Evolutionary conservation across 2,329 filamentous ascomycete species (phyloP).

Genomic region (Aspergillus ochraceoroseus): DNA sequence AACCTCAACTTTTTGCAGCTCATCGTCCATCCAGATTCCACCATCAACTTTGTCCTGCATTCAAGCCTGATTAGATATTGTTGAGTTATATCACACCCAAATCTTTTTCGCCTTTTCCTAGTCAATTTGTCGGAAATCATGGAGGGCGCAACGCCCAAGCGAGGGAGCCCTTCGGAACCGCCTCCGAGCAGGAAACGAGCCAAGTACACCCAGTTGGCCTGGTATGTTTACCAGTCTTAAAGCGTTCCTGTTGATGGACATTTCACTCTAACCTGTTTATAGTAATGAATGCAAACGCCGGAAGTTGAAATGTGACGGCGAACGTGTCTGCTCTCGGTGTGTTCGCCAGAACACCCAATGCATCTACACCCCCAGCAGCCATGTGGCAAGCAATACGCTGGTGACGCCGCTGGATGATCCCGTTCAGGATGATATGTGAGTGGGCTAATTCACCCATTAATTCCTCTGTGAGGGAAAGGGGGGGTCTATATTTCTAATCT

Average conservation of each 20-base stretch:
- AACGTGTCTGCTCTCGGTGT: constrained; percentile 63
- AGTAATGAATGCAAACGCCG: constrained; percentile 71
- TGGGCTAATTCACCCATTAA: no score
- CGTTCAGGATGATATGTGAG: constrained; percentile 21
- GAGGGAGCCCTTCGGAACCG: constrained; percentile 17
- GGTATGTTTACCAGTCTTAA: constrained; percentile 21
- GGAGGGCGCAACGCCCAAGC: constrained; percentile 7
- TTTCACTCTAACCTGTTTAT: background rate
- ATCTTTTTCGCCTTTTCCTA: background rate
- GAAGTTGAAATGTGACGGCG: constrained; percentile 70
- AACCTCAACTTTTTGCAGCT: no score
- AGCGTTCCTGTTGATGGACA: background rate
- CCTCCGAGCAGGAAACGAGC: constrained; percentile 30
- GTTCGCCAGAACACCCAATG: constrained; percentile 58
- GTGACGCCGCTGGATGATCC: constrained; percentile 10
- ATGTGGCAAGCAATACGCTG: constrained; percentile 7
- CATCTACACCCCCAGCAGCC: constrained; percentile 61
- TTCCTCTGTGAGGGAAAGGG: no score
- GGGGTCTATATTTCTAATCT: no score
- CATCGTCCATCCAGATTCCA: no score
- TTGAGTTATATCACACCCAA: background rate
- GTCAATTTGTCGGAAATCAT: constrained; percentile 3
- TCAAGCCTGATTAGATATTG: no score
- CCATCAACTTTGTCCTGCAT: no score
- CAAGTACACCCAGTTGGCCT: constrained; percentile 36